Base-by-base conservation (phyloP, 768 basidiomycete species). In the Suillus decipiens region DNA sequence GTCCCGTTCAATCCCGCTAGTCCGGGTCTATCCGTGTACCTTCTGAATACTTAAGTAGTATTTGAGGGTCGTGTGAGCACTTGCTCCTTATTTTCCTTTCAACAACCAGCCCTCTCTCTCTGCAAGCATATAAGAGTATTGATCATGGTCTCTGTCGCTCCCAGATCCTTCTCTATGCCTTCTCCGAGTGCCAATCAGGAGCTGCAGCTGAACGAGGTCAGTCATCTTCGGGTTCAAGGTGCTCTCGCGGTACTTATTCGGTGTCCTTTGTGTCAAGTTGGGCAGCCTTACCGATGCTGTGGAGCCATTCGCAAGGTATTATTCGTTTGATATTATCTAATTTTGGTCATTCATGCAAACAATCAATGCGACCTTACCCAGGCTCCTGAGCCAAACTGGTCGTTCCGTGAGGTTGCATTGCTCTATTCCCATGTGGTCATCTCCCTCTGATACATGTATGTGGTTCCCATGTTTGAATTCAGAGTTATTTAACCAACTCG, bases 401-500 rank as follows among this genome's bases (percentile, higher is more conserved):
- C 77, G 70, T 63, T 75, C 82, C 28, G 77, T 89, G 42, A 80
- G 84, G 28, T 77, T 90, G 42, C 81, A 86, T 61, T 89, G 89
- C 75, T 84, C 84, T 19, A 79, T 90, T 45, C 89, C 89, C 1
- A 90, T 87, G 34, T 89, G 86, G 83, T 82, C 79, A 33, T 77
- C 84, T 15, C 80, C 83, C 42, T 82, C 83, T 7, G 82, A 86
- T 67, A 82, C 79, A 54, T 88, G 89, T 88, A 71, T 66, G 86
- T 74, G 45, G 48, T 51, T 28, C n/a, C 19, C 50, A 36, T 36
- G 17, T 34, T 22, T 48, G 36, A 28, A 42, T 14, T 55, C 19
- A 37, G 53, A 34, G 36, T 4, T 41, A 37, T 37, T 24, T 28
- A 34, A 47, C 24, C 48, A 15, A 63, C 31, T 31, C 36, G 50